Conservation (phyloP, 1,284 basidiomycete species). For the Boletellus deceptivus region DNA sequence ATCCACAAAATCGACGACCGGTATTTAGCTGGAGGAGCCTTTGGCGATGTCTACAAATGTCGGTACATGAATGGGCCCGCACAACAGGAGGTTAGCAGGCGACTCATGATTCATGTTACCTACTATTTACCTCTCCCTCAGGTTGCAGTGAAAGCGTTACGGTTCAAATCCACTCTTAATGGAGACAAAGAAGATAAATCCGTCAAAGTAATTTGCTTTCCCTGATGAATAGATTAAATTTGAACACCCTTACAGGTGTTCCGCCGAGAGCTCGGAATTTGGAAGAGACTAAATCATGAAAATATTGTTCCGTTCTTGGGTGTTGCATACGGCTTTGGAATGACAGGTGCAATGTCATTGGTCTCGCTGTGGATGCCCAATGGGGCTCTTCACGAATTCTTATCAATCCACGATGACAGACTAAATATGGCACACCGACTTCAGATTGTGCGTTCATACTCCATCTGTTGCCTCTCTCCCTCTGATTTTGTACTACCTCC, state of each 20-base stretch:
- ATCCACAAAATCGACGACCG: slow-evolving; percentile 1
- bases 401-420: background rate
- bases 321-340: slow-evolving; percentile 16
- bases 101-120: background rate
- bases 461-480: background rate
- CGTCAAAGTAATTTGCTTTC: background rate
- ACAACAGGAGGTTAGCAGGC: slow-evolving; percentile 7
- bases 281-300: slow-evolving; percentile 14
- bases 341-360: slow-evolving; percentile 5
- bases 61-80: background rate
- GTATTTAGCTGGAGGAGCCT: slow-evolving; percentile 5
- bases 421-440: background rate
- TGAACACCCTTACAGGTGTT: slow-evolving; percentile 5
- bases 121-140: background rate
- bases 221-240: no score
- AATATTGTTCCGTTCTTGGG: slow-evolving; percentile 13
- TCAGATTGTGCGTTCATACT: background rate
- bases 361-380: slow-evolving; percentile 25
- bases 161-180: slow-evolving; percentile 1
- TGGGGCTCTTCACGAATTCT: slow-evolving; percentile 10
- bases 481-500: background rate
- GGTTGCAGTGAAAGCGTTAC: slow-evolving; percentile 22
- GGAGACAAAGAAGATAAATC: background rate
- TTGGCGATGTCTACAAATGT: slow-evolving; percentile 13
- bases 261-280: slow-evolving; percentile 19